Conservation (phyloP, 768 basidiomycete genomes). For the Mycena rosella region DNA sequence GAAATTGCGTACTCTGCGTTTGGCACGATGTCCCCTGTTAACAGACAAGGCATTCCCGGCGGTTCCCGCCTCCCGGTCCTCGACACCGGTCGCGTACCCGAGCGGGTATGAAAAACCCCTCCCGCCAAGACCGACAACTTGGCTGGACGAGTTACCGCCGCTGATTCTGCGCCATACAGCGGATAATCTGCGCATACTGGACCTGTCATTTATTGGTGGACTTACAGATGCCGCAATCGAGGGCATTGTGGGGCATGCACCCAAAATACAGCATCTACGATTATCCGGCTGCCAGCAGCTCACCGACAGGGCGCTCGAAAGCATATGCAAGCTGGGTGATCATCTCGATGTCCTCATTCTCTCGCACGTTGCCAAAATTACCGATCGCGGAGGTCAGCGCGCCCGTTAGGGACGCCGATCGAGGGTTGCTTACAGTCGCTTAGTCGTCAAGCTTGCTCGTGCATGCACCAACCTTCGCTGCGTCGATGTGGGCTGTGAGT, state of each 20-base stretch:
- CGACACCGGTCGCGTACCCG: constrained; percentile 39
- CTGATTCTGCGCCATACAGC: constrained; percentile 74
- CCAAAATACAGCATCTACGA: constrained; percentile 79
- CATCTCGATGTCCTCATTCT: constrained; percentile 85
- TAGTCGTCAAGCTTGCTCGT: constrained; percentile 76
- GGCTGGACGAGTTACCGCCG: constrained; percentile 73
- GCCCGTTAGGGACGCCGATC: too few relatives aligned
- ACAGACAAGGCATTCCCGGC: constrained; percentile 88
- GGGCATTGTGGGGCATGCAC: constrained; percentile 81
- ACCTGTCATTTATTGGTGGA: constrained; percentile 75
- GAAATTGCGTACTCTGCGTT: constrained; percentile 78
- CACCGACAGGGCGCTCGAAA: constrained; percentile 78
- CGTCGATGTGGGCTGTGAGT: constrained; percentile 90
- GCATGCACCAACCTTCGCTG: constrained; percentile 81
- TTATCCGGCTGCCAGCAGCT: constrained; percentile 83
- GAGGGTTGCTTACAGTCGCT: too few relatives aligned
- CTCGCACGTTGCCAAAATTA: constrained; percentile 84
- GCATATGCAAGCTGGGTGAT: constrained; percentile 78
- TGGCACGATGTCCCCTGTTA: constrained; percentile 82
- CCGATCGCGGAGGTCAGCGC: constrained; percentile 81
- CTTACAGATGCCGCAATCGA: constrained; percentile 84
- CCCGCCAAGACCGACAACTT: constrained; percentile 68
- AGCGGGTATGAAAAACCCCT: constrained; percentile 61
- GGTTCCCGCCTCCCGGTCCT: constrained; percentile 68
- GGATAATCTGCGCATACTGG: constrained; percentile 82